phyloP scores from a whole-genome alignment of 2,329 filamentous ascomycete genomes.

The Talaromyces piceae region DNA sequence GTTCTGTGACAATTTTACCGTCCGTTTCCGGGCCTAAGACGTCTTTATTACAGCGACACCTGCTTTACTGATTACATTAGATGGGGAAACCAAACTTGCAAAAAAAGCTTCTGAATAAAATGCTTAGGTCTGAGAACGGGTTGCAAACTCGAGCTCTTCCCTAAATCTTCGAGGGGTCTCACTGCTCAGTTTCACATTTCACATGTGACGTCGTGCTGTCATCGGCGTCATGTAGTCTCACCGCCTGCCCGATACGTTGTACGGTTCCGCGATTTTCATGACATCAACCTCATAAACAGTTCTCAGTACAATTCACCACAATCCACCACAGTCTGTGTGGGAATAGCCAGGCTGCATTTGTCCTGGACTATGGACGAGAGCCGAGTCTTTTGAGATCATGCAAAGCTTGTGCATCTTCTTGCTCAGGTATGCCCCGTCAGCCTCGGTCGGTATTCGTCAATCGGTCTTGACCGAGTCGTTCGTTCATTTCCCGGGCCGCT shows the following conservation, averaged over 20 bases:
- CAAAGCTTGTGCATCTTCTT: neutral
- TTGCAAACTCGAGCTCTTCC: neutral
- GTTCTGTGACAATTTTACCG: neutral
- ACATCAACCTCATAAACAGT: neutral
- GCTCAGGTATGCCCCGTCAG: conserved; percentile 21
- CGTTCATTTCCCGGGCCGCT: conserved; percentile 11
- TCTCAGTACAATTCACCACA: no score
- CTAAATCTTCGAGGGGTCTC: neutral
- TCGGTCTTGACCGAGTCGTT: conserved; percentile 21
- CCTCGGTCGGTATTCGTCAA: conserved; percentile 17
- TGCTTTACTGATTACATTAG: no score
- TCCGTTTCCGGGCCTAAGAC: neutral
- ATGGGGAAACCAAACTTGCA: no score
- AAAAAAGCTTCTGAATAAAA: neutral
- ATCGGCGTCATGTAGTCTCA: neutral
- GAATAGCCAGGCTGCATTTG: neutral
- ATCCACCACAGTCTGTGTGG: neutral
- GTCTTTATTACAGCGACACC: no score
- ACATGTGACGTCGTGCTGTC: neutral
- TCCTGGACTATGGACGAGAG: neutral
- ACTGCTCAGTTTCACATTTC: neutral
- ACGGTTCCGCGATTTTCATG: neutral
- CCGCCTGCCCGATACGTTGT: neutral
- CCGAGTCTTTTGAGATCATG: neutral
- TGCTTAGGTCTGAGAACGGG: neutral